Conservation (phyloP, 768 basidiomycete species). For the Tricholoma sp. region DNA sequence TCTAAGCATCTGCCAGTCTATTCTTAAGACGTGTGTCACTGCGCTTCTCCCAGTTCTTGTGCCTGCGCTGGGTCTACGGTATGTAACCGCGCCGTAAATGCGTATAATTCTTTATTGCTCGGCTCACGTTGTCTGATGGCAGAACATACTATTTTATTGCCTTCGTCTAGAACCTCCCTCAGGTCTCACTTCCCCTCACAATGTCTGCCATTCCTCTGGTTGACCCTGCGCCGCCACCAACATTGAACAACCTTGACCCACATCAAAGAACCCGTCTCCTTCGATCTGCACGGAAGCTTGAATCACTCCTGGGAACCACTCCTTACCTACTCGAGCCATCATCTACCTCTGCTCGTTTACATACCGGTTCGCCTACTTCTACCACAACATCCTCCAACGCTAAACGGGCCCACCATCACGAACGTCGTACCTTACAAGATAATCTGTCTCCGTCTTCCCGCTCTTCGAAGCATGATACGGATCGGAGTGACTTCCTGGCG, state of each 20-base stretch:
- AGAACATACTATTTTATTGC: background rate
- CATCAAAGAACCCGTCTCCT: constrained; percentile 49
- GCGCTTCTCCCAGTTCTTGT: background rate
- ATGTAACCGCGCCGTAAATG: background rate
- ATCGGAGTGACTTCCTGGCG: background rate
- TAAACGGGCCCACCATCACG: constrained; percentile 14
- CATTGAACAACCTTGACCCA: constrained; percentile 41
- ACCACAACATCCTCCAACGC: background rate
- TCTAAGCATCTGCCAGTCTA: background rate
- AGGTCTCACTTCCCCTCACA: background rate
- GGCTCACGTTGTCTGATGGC: background rate
- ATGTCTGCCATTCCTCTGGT: background rate
- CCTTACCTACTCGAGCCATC: constrained; percentile 29
- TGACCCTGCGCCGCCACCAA: constrained; percentile 34
- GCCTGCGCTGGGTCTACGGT: background rate
- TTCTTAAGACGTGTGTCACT: background rate
- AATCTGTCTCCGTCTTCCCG: constrained; percentile 13
- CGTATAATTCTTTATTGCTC: background rate
- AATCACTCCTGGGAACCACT: constrained; percentile 44
- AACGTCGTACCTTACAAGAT: constrained; percentile 18
- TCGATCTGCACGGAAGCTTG: constrained; percentile 53
- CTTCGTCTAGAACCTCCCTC: background rate
- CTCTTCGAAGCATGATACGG: constrained; percentile 5
- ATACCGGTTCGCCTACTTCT: background rate
- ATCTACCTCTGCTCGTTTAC: background rate